Conservation (phyloP, 2,329 filamentous ascomycete genomes). For the Dothistroma pini region DNA sequence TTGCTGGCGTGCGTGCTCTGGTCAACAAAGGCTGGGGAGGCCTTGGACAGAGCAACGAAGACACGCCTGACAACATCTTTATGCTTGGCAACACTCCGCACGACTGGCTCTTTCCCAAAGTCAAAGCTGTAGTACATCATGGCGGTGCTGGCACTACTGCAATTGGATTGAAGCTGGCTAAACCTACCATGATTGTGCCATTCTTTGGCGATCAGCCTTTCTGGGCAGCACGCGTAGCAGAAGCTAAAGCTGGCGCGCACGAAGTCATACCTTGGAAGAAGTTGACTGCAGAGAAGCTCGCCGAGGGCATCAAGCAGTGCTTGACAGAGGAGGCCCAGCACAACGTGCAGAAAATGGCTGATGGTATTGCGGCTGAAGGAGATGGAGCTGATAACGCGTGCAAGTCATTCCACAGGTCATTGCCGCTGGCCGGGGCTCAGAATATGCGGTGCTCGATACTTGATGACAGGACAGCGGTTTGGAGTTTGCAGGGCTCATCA, state of each 20-base stretch:
- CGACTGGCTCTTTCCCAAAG: slow-evolving; percentile 70
- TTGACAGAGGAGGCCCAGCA: slow-evolving; percentile 58
- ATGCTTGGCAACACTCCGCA: slow-evolving; percentile 72
- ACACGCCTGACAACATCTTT: slow-evolving; percentile 62
- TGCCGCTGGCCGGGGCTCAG: slow-evolving; percentile 47
- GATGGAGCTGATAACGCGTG: slow-evolving; percentile 70
- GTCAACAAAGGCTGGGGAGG: slow-evolving; percentile 76
- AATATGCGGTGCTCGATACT: slow-evolving; percentile 64
- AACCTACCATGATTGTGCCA: slow-evolving; percentile 71
- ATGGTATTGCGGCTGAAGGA: slow-evolving; percentile 60
- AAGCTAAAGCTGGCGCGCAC: slow-evolving; percentile 60
- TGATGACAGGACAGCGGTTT: slow-evolving; percentile 60
- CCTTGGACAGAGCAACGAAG: slow-evolving; percentile 56
- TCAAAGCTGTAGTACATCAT: slow-evolving; percentile 66
- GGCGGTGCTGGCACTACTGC: slow-evolving; percentile 77
- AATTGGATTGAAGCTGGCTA: slow-evolving; percentile 66
- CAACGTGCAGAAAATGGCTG: slow-evolving; percentile 58
- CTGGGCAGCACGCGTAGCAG: slow-evolving; percentile 68
- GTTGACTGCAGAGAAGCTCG: slow-evolving; percentile 60
- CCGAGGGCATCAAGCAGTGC: slow-evolving; percentile 67
- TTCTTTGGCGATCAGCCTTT: slow-evolving; percentile 80
- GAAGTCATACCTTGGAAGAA: slow-evolving; percentile 65
- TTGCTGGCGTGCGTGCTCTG: slow-evolving; percentile 64
- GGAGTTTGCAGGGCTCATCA: slow-evolving; percentile 60
- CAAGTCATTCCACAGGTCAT: slow-evolving; percentile 59